Percentiles rank a stretch among this genome's conserved stretches.
phyloP scores from a whole-genome alignment of 805 yeast genomes.

The Metschnikowia noctiluminum region DNA sequence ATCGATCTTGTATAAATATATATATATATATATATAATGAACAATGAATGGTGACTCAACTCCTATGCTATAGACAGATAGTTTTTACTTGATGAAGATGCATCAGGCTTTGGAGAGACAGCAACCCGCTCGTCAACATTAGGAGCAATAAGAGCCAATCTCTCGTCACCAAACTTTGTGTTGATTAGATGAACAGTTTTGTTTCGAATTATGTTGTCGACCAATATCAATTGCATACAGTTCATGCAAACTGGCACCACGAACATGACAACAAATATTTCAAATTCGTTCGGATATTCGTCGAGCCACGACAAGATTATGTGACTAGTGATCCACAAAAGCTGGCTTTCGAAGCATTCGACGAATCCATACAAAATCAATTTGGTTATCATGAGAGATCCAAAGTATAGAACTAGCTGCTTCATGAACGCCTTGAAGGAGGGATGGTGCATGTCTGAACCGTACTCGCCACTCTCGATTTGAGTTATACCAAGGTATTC shows the following conservation, averaged over 20 bases:
- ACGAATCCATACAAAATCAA: conserved; percentile 53
- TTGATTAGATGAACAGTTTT: conserved; percentile 39
- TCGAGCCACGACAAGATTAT: conserved; percentile 82
- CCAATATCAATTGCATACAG: conserved; percentile 66
- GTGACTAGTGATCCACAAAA: conserved; percentile 56
- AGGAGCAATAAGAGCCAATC: not conserved
- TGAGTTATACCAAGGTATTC: conserved; percentile 38
- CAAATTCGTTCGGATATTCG: conserved; percentile 67
- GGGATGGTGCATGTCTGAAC: conserved; percentile 57
- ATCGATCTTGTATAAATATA: conserved; percentile 1
- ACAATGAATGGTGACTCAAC: not conserved
- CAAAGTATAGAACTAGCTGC: conserved; percentile 66
- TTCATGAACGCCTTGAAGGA: conserved; percentile 54
- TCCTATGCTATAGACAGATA: conserved; percentile 2
- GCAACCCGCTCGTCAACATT: conserved; percentile 6
- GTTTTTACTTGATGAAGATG: not conserved
- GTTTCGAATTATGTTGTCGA: conserved; percentile 70
- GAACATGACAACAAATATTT: conserved; percentile 84
- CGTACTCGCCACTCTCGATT: conserved; percentile 59
- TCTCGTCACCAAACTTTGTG: conserved; percentile 5
- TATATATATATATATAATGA: not conserved
- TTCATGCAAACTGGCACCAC: conserved; percentile 73
- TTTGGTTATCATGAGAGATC: conserved; percentile 67
- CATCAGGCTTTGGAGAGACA: not conserved
- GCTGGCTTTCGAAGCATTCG: conserved; percentile 59